These are phyloP conservation scores for Mucuna pruriens DNA, from an alignment of 306 rosid genomes.

Conservation along the genomic window DNA sequence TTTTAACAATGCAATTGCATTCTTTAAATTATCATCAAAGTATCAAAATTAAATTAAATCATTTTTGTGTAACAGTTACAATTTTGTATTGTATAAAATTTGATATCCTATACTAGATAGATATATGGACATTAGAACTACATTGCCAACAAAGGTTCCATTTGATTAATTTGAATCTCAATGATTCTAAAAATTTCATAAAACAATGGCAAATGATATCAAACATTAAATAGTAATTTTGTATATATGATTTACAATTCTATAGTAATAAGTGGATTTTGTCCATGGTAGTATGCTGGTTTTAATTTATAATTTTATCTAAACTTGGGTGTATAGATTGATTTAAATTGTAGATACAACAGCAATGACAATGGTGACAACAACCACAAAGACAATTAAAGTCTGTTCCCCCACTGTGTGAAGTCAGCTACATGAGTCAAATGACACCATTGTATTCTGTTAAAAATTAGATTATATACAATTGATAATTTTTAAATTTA, in stretches of 20 bases:
- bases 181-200: background rate
- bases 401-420: background rate
- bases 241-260: constrained; percentile 8
- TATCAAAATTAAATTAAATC: background rate
- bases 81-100: constrained; percentile 3
- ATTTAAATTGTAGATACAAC: background rate
- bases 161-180: constrained; percentile 12
- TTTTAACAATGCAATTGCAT: background rate
- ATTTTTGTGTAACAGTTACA: background rate
- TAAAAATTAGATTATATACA: background rate
- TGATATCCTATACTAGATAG: background rate
- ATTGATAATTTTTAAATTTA: background rate
- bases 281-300: background rate
- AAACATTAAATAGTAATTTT: background rate
- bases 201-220: constrained; percentile 6
- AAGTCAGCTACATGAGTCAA: background rate
- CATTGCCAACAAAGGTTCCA: background rate
- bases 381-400: background rate
- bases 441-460: background rate
- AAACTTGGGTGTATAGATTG: background rate
- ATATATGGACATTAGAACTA: background rate
- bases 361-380: background rate
- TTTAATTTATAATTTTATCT: background rate
- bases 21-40: background rate
- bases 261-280: background rate